Base-by-base conservation (phyloP, 108 stramenopile species). In the Fistulifera solaris region DNA sequence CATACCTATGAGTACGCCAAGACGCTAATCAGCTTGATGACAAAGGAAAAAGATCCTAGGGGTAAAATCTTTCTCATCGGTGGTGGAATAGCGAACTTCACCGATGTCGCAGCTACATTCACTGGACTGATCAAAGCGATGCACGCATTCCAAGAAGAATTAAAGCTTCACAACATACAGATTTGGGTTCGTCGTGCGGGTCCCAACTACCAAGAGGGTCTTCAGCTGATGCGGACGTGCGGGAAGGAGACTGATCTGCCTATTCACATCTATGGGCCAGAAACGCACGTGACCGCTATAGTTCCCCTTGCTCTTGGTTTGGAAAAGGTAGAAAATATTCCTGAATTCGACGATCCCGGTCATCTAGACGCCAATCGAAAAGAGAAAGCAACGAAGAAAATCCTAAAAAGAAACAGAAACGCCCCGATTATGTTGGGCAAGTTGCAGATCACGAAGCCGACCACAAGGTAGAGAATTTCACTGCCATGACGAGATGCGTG, bases 31-130 rank as follows among this genome's bases (percentile, higher is more conserved):
- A 58, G 58, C 19, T 63, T 92, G 21, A 93, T 94, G 94, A 87
- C 83, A 40, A 67, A 72, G 22, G 65, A 78, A 14, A 67, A 75
- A 41, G 67, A 87, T 65, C 66, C 68, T 22, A 27, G 53, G 27
- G 83, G 80, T 0, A 82, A 94, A 61, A 78, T 94, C 12, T 77
- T 94, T 23, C 86, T 94, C 41, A 81, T 94, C 45, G 94, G 94
- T 10, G 94, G 94, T 24, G 86, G 88, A 22, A 94, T 94, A 56
- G 94, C 94, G 18, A 94, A 94, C 61, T 94, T 94, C 62, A 94
- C 94, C 8, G 94, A 94, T 56, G 85, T 93, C 12, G 94, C 94
- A 11, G 87, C 87, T n/a, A 94, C 94, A 11, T 94, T 94, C 63
- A 76, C 77, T n/a, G 94, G 94, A 43, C 78, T 94, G 25, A 89